Evolutionary conservation across 768 basidiomycete genomes (phyloP).

Genomic region (Leccinum variicolor): DNA sequence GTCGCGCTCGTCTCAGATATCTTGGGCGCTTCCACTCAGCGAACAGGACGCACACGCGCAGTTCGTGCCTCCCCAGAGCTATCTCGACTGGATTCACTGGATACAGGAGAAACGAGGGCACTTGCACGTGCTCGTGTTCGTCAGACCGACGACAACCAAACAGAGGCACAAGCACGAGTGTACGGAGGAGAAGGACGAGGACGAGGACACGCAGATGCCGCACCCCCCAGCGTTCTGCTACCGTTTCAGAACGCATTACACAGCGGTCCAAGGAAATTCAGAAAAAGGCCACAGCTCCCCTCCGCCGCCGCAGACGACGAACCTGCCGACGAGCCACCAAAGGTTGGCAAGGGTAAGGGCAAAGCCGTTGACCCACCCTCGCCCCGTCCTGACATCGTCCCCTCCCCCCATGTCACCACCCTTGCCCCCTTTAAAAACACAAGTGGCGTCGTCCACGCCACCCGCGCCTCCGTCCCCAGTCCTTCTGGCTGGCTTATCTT

Average conservation of each 20-base stretch:
- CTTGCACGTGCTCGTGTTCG: constrained; percentile 1
- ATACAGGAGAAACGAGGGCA: constrained; percentile 21
- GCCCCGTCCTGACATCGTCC: constrained; percentile 37
- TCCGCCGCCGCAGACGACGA: constrained; percentile 18
- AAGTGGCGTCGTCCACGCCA: constrained; percentile 34
- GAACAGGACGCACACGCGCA: constrained; percentile 57
- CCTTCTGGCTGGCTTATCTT: constrained; percentile 70
- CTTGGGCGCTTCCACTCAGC: constrained; percentile 47
- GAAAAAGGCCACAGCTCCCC: constrained; percentile 41
- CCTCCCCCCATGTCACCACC: constrained; percentile 64
- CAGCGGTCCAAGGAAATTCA: constrained; percentile 80
- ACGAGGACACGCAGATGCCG: constrained; percentile 12
- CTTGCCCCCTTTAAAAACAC: constrained; percentile 43
- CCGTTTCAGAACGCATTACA: constrained; percentile 84
- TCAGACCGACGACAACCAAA: neutral
- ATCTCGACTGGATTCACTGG: constrained; percentile 54
- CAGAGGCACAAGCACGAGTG: too few species aligned
- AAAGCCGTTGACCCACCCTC: constrained; percentile 48
- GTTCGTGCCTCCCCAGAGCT: constrained; percentile 58
- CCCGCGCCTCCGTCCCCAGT: constrained; percentile 52
- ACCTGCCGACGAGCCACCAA: constrained; percentile 37
- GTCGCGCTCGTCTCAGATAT: constrained; percentile 84
- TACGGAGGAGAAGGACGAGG: neutral
- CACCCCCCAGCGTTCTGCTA: too few species aligned
- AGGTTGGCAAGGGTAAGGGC: constrained; percentile 83